Evolutionary conservation across 2,329 filamentous ascomycete genomes (phyloP), one percentile per base, ranked within the genome.

Genomic region (Sarocladiaceae sp.): DNA sequence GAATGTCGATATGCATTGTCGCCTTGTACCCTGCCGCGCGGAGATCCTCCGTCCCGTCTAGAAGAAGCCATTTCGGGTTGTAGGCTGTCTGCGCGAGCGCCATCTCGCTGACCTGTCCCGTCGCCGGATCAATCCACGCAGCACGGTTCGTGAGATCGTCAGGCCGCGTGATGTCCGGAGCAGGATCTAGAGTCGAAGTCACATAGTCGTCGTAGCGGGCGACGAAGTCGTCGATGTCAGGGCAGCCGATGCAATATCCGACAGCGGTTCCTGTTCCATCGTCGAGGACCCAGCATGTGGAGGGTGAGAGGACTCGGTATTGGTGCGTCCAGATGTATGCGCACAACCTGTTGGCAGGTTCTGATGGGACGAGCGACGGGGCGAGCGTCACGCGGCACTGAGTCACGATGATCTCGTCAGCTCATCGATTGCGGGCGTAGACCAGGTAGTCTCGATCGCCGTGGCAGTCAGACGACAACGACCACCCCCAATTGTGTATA

Each of bases 261-360:
- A 73, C 70, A 1, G 61, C 65, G 6, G 39, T 49, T 3, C 69
- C 71, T 3, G 51, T 33, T 33, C 70, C 70, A 53, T 73, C 67
- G 55, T 73, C 72, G 12, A 75, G 64, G 10, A 74, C 65, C 55
- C 70, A 67, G 60, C 68, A 71, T 12, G 65, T 66, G 10, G 49
- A 32, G 0, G 70, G 69, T 7, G 60, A 69, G 47, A 74, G 66
- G 51, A 64, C 58, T 13, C 68, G 72, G 62, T 68, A 74, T 29
- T 65, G 70, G 53, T 73, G 70, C 7, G 69, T 71, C 72, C 72
- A 75, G 53, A 74, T 51, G 58, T 74, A 74, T 1, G 70, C 70
- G 12, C 68, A 62, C 23, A 72, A 59, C 15, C 58, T 58, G 37
- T 51, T 48, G 4, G 61, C 63, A 10, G 52, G 53, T 27, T 61